These are phyloP conservation scores for Stropharia rugosoannulata DNA, from an alignment of 768 basidiomycete species.

Conservation along the genomic window DNA sequence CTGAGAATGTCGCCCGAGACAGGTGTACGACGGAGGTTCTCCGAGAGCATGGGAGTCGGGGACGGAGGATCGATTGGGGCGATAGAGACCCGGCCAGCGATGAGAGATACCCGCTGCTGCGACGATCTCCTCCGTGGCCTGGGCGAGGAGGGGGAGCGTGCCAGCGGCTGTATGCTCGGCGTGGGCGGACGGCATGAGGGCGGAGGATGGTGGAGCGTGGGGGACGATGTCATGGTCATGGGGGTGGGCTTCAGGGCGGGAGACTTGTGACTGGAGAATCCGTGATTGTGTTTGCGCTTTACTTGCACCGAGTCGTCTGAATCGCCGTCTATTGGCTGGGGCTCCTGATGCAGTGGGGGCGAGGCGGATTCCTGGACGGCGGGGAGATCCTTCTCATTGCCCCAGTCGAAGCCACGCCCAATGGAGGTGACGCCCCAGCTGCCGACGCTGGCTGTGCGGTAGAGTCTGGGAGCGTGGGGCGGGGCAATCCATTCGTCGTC, in stretches of 20 bases:
- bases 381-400: constrained; percentile 25
- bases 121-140: constrained; percentile 77
- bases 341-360: constrained; percentile 12
- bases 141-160: constrained; percentile 55
- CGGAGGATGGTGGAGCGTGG: constrained; percentile 12
- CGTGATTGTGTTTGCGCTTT: constrained; percentile 36
- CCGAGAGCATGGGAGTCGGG: constrained; percentile 57
- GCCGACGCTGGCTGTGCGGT: constrained; percentile 65
- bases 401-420: constrained; percentile 82
- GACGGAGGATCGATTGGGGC: constrained; percentile 75
- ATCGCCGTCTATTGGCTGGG: constrained; percentile 9
- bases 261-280: constrained; percentile 30
- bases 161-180: constrained; percentile 28
- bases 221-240: constrained; percentile 20
- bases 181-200: constrained; percentile 24
- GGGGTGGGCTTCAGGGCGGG: constrained; percentile 25
- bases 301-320: constrained; percentile 15
- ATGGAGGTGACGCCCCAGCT: constrained; percentile 88
- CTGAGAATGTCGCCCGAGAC: constrained; percentile 68
- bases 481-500: constrained; percentile 69
- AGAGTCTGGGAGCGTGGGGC: constrained; percentile 46
- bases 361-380: constrained; percentile 13
- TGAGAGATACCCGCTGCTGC: constrained; percentile 80
- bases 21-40: constrained; percentile 60
- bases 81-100: constrained; percentile 80